These are phyloP conservation scores for Xerocomus spinulosus DNA, from an alignment of 768 basidiomycete genomes.

Conservation along the genomic window DNA sequence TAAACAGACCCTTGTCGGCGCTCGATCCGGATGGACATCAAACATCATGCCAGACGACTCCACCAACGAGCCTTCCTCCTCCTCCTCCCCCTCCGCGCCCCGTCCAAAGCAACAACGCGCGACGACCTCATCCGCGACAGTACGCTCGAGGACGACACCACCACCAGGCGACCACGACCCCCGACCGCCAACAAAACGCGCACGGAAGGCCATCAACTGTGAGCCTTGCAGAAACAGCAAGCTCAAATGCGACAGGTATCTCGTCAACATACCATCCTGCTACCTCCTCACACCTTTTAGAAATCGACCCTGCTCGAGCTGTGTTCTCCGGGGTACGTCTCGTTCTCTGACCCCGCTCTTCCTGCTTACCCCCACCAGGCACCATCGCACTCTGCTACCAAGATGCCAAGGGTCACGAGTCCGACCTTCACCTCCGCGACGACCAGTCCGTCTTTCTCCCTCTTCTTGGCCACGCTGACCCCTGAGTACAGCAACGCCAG, in stretches of 20 bases:
- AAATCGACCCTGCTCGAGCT: conserved; percentile 85
- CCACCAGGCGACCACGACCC: conserved; percentile 56
- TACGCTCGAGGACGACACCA: conserved; percentile 43
- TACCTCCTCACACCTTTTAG: conserved; percentile 33
- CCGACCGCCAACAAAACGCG: conserved; percentile 72
- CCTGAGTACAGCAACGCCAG: conserved; percentile 27
- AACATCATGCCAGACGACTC: conserved; percentile 32
- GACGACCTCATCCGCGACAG: conserved; percentile 29
- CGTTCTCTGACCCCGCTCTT: conserved; percentile 3
- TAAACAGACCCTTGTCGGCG: conserved; percentile 8
- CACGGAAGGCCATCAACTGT: conserved; percentile 85
- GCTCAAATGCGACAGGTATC: conserved; percentile 83
- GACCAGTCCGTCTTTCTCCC: conserved; percentile 32
- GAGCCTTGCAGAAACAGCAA: conserved; percentile 85
- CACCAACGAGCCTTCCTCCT: conserved; percentile 13
- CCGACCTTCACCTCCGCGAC: conserved; percentile 51
- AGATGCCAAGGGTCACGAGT: conserved; percentile 63
- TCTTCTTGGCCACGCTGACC: conserved; percentile 35
- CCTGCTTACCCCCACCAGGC: conserved; percentile 40
- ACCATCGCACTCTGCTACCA: conserved; percentile 80
- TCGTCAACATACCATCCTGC: background rate
- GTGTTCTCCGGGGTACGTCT: conserved; percentile 69
- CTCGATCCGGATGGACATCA: conserved; percentile 25
- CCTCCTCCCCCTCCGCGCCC: conserved; percentile 10
- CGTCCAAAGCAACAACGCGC: conserved; percentile 19